A percentile compares a stretch with the other conserved stretches of the same genome.
These are phyloP conservation scores for Cladorrhinum sp. DNA, from an alignment of 2,329 filamentous ascomycete species.

Conservation along the genomic window DNA sequence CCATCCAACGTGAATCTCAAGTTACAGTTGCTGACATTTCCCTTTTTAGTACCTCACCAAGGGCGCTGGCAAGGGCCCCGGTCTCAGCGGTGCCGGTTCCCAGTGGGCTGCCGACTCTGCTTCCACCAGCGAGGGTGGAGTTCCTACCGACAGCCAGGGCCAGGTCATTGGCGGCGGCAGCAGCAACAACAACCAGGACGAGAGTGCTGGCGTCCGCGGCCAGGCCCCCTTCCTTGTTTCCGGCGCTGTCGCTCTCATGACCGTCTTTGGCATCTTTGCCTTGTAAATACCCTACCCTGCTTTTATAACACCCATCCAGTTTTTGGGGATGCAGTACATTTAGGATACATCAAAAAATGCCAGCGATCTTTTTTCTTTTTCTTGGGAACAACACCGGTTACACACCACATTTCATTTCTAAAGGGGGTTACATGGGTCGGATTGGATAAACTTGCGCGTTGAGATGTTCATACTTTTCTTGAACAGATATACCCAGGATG, in stretches of 20 bases:
- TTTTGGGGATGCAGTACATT: background rate
- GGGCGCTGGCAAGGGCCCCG: constrained; percentile 54
- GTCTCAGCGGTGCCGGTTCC: constrained; percentile 52
- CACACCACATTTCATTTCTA: background rate
- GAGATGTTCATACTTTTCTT: background rate
- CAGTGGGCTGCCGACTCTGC: constrained; percentile 47
- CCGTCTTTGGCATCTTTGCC: constrained; percentile 35
- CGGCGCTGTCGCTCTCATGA: constrained; percentile 36
- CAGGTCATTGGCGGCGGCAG: constrained; percentile 29
- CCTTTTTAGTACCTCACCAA: constrained; percentile 46
- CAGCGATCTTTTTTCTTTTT: background rate
- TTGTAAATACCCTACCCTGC: constrained; percentile 19
- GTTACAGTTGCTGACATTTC: background rate
- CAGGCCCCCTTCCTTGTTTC: constrained; percentile 37
- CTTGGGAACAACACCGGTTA: background rate
- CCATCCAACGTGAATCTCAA: background rate
- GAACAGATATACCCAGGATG: background rate
- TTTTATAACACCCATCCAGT: background rate
- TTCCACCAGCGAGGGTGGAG: constrained; percentile 41
- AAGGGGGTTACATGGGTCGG: background rate
- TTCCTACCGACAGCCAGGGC: constrained; percentile 35
- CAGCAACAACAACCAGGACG: constrained; percentile 27
- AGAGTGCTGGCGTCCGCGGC: constrained; percentile 35
- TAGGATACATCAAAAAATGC: background rate
- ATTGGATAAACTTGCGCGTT: background rate